Percentiles rank a stretch among this genome's conserved stretches.
Evolutionary conservation across 2,329 filamentous ascomycete genomes (phyloP).

Genomic region (Talaromyces sp.): DNA sequence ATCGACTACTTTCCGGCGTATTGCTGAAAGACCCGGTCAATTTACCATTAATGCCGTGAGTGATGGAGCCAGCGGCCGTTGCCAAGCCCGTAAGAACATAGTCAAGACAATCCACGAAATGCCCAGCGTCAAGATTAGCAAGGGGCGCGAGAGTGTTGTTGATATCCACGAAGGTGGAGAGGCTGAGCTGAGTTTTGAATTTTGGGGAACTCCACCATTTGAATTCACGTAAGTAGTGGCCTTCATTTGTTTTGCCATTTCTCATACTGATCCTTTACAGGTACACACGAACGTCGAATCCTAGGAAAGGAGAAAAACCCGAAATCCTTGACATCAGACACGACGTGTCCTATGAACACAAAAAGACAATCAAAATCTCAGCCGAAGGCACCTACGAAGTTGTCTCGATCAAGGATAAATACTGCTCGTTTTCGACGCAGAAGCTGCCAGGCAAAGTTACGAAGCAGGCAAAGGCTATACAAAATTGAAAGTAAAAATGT

Average conservation of each 20-base stretch:
- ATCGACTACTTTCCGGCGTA: constrained; percentile 81
- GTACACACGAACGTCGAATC: constrained; percentile 85
- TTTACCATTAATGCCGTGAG: constrained; percentile 83
- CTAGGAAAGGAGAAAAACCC: constrained; percentile 68
- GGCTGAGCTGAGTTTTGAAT: constrained; percentile 89
- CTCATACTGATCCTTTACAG: constrained; percentile 21
- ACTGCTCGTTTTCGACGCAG: constrained; percentile 79
- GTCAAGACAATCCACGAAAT: constrained; percentile 83
- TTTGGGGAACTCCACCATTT: constrained; percentile 91
- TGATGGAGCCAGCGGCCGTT: constrained; percentile 77
- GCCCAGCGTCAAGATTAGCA: constrained; percentile 83
- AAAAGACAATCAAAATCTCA: constrained; percentile 74
- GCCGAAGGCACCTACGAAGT: constrained; percentile 98
- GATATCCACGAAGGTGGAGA: constrained; percentile 97
- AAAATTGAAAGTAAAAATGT: constrained; percentile 13
- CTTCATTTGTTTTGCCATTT: background rate
- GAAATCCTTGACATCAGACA: constrained; percentile 85
- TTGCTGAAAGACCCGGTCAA: constrained; percentile 83
- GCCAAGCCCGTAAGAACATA: constrained; percentile 71
- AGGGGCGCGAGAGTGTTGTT: constrained; percentile 70
- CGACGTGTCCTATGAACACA: constrained; percentile 75
- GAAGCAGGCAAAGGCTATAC: constrained; percentile 24
- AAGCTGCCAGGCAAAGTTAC: constrained; percentile 47
- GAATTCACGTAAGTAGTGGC: constrained; percentile 66
- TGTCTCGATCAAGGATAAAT: constrained; percentile 88